phyloP scores from a whole-genome alignment of 2,329 filamentous ascomycete species.

The Rhynchosporium graminicola region DNA sequence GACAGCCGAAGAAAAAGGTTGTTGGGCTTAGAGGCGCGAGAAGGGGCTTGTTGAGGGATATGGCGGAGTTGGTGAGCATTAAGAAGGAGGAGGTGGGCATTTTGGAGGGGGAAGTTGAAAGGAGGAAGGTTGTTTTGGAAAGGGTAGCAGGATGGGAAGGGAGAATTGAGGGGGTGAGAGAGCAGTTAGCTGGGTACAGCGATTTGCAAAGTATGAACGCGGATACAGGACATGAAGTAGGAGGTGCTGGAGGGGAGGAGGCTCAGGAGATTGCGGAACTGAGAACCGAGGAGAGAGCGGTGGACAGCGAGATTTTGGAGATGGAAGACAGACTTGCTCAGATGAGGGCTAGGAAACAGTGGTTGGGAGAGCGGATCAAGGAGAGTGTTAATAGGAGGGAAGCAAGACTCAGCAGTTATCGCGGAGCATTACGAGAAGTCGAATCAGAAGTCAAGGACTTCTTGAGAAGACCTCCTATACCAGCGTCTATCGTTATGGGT shows the following conservation, averaged over 20 bases:
- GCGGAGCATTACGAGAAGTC: constrained; percentile 64
- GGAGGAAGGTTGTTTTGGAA: constrained; percentile 58
- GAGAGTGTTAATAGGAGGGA: constrained; percentile 67
- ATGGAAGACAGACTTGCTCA: constrained; percentile 64
- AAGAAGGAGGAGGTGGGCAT: constrained; percentile 69
- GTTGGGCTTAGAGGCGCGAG: constrained; percentile 62
- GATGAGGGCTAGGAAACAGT: constrained; percentile 61
- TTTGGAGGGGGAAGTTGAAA: constrained; percentile 56
- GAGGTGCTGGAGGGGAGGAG: constrained; percentile 51
- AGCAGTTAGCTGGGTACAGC: constrained; percentile 55
- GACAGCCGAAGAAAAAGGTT: constrained; percentile 55
- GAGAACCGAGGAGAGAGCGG: constrained; percentile 51
- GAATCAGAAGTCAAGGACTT: constrained; percentile 63
- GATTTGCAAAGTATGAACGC: constrained; percentile 56
- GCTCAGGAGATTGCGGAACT: constrained; percentile 62
- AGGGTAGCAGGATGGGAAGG: constrained; percentile 57
- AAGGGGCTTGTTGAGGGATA: constrained; percentile 62
- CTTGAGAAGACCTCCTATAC: constrained; percentile 55
- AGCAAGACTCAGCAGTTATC: constrained; percentile 71
- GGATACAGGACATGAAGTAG: constrained; percentile 26
- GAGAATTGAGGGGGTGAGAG: constrained; percentile 43
- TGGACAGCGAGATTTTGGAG: constrained; percentile 65
- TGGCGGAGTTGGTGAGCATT: constrained; percentile 63
- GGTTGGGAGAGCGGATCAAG: constrained; percentile 59
- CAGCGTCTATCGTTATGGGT: constrained; percentile 29